phyloP scores from a whole-genome alignment of 805 yeast genomes.

The Kodamaea restingae region DNA sequence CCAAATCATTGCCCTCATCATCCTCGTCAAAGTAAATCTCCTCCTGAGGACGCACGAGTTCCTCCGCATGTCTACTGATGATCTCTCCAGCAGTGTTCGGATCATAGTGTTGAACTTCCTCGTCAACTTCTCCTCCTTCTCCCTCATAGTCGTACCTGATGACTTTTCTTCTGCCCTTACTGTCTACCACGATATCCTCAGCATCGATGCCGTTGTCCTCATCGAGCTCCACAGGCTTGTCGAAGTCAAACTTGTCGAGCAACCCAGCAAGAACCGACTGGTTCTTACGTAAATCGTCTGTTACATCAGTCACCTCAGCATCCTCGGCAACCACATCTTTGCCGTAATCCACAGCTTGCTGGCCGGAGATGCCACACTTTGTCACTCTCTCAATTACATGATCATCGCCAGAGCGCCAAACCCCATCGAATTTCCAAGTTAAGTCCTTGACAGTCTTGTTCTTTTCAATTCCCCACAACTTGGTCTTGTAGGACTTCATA shows the following conservation, averaged over 20 bases:
- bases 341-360: constrained; percentile 26
- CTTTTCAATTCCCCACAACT: constrained; percentile 89
- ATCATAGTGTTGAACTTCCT: constrained; percentile 9
- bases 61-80: constrained; percentile 11
- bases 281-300: constrained; percentile 24
- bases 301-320: constrained; percentile 6
- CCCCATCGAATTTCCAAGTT: constrained; percentile 60
- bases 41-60: constrained; percentile 20
- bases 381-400: constrained; percentile 65
- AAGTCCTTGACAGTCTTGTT: constrained; percentile 57
- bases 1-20: constrained; percentile 40
- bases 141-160: constrained; percentile 33
- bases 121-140: constrained; percentile 20
- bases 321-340: constrained; percentile 2
- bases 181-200: constrained; percentile 33
- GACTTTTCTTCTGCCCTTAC: constrained; percentile 34
- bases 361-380: constrained; percentile 25
- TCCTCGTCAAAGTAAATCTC: constrained; percentile 35
- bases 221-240: constrained; percentile 33
- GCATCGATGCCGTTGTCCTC: constrained; percentile 31
- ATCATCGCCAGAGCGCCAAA: constrained; percentile 77
- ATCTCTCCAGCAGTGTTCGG: constrained; percentile 10
- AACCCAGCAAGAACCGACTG: constrained; percentile 32
- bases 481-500: constrained; percentile 63
- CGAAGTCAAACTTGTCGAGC: constrained; percentile 31